Base-by-base conservation (phyloP, 2,329 filamentous ascomycete species). In the Penicillium psychrosexuale region DNA sequence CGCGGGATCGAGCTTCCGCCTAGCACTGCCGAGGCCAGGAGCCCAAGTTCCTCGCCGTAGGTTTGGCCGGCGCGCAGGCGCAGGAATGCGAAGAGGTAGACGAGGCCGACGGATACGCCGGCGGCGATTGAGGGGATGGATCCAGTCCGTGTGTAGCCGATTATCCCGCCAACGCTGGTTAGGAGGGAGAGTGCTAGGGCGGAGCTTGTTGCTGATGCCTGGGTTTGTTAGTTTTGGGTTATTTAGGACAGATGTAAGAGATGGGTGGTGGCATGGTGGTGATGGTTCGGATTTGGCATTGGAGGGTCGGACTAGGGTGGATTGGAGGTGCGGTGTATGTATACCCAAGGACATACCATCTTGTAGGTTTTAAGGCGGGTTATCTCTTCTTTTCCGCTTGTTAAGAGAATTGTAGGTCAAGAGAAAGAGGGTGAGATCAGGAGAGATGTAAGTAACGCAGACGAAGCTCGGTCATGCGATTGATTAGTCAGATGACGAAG, bases 71-170 rank as follows among this genome's bases (percentile, higher is more conserved):
- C 86, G 66, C 88, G 86, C 60, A 96, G 86, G 56, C 92, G 89
- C 69, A 89, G 86, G 61, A 88, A 92, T 60, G 91, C 90, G 40
- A 96, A 79, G 24, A 85, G 86, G 75, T 99, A 88, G 56, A 90
- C 75, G 15, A 80, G 76, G 43, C 94, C 94, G 62, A 99, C 91
- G 33, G 87, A 86, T 63, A 90, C 80, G 49, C 94, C 94, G 13
- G 94, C 94, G 12, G 84, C 85, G 64, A 97, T 82, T 12, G 91
- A 96, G 36, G 93, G 93, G 47, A 96, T 73, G 24, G 92, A 97
- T 56, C 90, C 84, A 0, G 92, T 94, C 71, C 87, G 86, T 42
- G 87, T 80, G 75, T 91, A 99, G 69, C 94, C 94, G 69, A 89
- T 88, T 57, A 90, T 87, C 61, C 94, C 94, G 66, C 94, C 94